phyloP scores from a whole-genome alignment of 805 yeast genomes.

The Candida ovalis region DNA sequence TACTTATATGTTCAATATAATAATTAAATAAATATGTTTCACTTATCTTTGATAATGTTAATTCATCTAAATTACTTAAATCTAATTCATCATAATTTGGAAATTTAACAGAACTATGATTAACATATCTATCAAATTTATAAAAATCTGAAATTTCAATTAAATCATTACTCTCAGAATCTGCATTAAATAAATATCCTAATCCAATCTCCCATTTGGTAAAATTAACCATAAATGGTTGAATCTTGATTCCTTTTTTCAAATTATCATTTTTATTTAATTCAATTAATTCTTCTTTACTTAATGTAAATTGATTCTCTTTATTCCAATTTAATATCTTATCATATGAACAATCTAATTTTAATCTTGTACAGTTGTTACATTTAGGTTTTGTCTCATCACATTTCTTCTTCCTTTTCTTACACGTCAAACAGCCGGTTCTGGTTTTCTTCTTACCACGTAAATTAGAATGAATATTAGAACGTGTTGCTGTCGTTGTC shows the following conservation, averaged over 20 bases:
- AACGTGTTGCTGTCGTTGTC: background rate
- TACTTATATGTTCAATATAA: conserved; percentile 19
- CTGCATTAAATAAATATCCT: conserved; percentile 6
- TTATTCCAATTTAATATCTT: conserved; percentile 17
- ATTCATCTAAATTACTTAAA: background rate
- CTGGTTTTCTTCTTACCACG: conserved; percentile 14
- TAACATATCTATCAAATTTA: background rate
- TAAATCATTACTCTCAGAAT: background rate
- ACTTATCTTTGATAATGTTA: background rate
- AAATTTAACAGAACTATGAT: background rate
- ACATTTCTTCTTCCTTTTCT: conserved; percentile 41
- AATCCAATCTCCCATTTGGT: conserved; percentile 12
- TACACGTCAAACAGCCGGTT: conserved; percentile 41
- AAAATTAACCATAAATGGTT: conserved; percentile 10
- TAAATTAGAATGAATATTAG: background rate
- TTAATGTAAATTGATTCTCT: conserved; percentile 11
- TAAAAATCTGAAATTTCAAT: background rate
- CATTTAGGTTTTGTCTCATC: conserved; percentile 23
- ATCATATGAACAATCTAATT: conserved; percentile 18
- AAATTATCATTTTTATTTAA: background rate
- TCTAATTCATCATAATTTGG: background rate
- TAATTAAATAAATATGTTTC: conserved; percentile 19
- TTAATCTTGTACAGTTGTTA: conserved; percentile 16
- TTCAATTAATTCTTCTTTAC: conserved; percentile 1
- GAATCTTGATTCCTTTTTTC: background rate